Evolutionary conservation across 2,329 filamentous ascomycete species (phyloP), one percentile per base, ranked within the genome.

Genomic region (Trichoderma harzianum): DNA sequence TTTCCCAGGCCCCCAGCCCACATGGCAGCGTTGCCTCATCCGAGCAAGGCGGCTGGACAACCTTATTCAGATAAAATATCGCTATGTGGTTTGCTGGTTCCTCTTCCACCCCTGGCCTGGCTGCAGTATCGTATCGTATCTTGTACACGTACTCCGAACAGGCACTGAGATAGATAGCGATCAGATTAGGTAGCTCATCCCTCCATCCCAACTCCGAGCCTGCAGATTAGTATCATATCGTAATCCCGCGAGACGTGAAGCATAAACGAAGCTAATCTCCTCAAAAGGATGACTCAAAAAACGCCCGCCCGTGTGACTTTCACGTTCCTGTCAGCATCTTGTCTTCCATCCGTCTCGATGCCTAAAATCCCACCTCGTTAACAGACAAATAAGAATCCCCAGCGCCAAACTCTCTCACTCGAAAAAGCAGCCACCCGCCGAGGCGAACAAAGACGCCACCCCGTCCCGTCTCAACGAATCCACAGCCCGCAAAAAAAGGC

Each of bases 11-110:
- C 18, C 30, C 32, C 34, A 36, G 11, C 53, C 64, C 51, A 58
- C 64, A 67, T 67, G 64, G 64, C 64, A 67, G 64, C 51, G 64
- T 57, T 67, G 36, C 64, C 53, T 67, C 24, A 34, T 21, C 24
- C 64, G 63, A 28, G 32, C 18, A 34, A 34, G 30, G 30, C 14
- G 32, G 64, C 18, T 57, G 64, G 32, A 58, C 26, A 64, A 67
- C 51, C 64, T 67, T 67, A 67, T 26, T 21, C 47, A 7, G 32
- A 14, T 18, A 6, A 55, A 8, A 36, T 16, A 21, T 55, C 28
- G n/a, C 43, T 36, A 18, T 39, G 36, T 39, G 39, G 26, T 21
- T 51, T 34, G 62, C 28, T 26, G 8, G 24, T 16, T 36, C 43
- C 16, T 3, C 12, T 12, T 2, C 43, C 47, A 11, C 47, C 43